Percentiles rank a stretch among this genome's conserved stretches.
Evolutionary conservation across 2,329 filamentous ascomycete species (phyloP).

Genomic region (Claviceps africana): DNA sequence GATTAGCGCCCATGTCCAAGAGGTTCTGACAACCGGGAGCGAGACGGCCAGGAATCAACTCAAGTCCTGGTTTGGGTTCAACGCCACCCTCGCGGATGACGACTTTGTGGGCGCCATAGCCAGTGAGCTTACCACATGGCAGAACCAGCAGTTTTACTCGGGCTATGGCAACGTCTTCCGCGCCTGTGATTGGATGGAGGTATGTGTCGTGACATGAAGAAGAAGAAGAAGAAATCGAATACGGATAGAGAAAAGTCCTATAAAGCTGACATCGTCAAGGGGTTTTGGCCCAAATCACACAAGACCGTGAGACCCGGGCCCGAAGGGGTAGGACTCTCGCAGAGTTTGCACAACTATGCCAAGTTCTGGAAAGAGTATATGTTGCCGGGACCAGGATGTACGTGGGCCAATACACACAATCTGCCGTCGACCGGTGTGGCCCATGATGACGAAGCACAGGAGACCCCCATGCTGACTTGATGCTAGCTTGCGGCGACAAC

Average conservation of each 20-base stretch:
- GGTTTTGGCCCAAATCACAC: not conserved
- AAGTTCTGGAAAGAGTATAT: slow-evolving; percentile 33
- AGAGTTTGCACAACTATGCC: slow-evolving; percentile 39
- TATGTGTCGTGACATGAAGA: slow-evolving; percentile 2
- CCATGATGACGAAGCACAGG: not conserved
- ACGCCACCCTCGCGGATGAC: slow-evolving; percentile 25
- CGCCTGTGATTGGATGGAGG: slow-evolving; percentile 22
- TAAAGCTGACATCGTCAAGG: not conserved
- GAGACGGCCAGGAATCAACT: slow-evolving; percentile 25
- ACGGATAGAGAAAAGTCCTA: not conserved
- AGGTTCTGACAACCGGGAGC: slow-evolving; percentile 26
- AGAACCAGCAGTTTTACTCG: slow-evolving; percentile 20
- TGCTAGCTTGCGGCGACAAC: not conserved
- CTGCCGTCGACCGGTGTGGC: too few relatives aligned
- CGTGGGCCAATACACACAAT: slow-evolving; percentile 13
- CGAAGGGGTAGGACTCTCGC: slow-evolving; percentile 37
- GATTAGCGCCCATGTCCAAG: slow-evolving; percentile 32
- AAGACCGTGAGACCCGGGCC: slow-evolving; percentile 4
- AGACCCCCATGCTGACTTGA: not conserved
- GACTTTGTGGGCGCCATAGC: slow-evolving; percentile 32
- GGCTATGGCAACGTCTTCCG: slow-evolving; percentile 22
- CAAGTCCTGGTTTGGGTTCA: slow-evolving; percentile 27
- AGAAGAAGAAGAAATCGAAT: not conserved
- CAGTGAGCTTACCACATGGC: slow-evolving; percentile 18
- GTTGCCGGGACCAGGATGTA: slow-evolving; percentile 29